Evolutionary conservation across 495 filamentous ascomycete genomes (phyloP).

Genomic region (Penicillium alfredii): DNA sequence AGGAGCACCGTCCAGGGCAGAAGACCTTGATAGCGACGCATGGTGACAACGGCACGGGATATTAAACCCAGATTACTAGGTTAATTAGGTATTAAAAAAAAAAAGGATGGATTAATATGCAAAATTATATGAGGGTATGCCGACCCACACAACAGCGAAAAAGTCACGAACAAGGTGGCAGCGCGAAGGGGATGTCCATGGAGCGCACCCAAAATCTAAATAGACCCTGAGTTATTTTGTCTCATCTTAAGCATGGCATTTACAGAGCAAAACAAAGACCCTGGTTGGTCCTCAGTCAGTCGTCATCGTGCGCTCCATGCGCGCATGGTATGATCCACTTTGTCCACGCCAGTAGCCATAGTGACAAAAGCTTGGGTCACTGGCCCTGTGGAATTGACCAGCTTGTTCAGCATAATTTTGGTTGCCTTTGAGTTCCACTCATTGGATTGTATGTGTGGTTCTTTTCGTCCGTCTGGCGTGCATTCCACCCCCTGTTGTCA

Average conservation of each 20-base stretch:
- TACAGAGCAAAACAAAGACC: constrained; percentile 14
- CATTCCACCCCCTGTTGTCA: constrained; percentile 27
- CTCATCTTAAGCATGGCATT: constrained; percentile 11
- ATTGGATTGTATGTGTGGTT: constrained; percentile 11
- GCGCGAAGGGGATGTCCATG: neutral
- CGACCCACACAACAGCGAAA: too few species aligned
- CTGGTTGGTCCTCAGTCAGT: constrained; percentile 1
- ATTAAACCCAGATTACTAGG: too few species aligned
- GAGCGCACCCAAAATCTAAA: too few species aligned
- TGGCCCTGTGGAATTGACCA: too few species aligned
- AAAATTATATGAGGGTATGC: too few species aligned
- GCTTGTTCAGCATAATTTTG: neutral
- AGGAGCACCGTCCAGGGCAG: constrained; percentile 23
- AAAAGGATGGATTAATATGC: too few species aligned
- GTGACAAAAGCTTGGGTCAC: neutral
- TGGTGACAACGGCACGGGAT: constrained; percentile 7
- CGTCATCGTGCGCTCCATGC: constrained; percentile 7
- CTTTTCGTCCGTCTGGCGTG: constrained; percentile 2
- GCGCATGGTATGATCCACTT: constrained; percentile 16
- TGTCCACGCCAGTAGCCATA: constrained; percentile 9
- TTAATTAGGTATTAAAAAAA: too few species aligned
- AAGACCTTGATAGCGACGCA: constrained; percentile 22
- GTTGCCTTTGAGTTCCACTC: neutral
- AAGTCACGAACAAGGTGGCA: neutral
- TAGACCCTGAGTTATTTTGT: constrained; percentile 16